phyloP scores from a whole-genome alignment of 2,329 filamentous ascomycete species.

The Rugonectria rugulosa region DNA sequence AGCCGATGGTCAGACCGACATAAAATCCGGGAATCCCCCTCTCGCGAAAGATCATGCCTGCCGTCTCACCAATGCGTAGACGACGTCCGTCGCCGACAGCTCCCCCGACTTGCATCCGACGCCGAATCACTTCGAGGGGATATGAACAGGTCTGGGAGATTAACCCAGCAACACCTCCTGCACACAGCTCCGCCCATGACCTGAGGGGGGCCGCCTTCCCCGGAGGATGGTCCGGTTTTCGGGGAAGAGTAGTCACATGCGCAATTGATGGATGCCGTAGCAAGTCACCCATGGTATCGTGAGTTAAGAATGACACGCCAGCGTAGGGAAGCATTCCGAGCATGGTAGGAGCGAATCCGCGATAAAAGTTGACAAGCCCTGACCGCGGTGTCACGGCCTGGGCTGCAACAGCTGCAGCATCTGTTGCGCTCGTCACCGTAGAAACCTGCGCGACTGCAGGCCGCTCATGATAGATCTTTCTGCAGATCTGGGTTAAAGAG shows the following conservation, averaged over 20 bases:
- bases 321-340: conserved; percentile 97
- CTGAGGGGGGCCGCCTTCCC: conserved; percentile 76
- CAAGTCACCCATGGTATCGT: conserved; percentile 88
- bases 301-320: conserved; percentile 92
- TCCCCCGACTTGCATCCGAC: conserved; percentile 95
- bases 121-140: conserved; percentile 88
- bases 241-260: conserved; percentile 77
- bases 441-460: conserved; percentile 48
- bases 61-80: conserved; percentile 81
- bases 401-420: conserved; percentile 39
- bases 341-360: conserved; percentile 89
- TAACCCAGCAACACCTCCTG: conserved; percentile 86
- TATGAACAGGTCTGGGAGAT: conserved; percentile 93
- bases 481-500: conserved; percentile 78
- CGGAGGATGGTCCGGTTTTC: conserved; percentile 58
- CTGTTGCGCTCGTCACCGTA: conserved; percentile 45
- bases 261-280: conserved; percentile 75
- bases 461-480: conserved; percentile 85
- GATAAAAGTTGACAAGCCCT: conserved; percentile 90
- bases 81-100: conserved; percentile 90
- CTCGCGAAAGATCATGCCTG: conserved; percentile 76
- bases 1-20: conserved; percentile 92
- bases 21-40: conserved; percentile 85
- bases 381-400: conserved; percentile 60
- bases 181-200: conserved; percentile 85